phyloP scores from a whole-genome alignment of 768 basidiomycete genomes.

The Lentinula detonsa region DNA sequence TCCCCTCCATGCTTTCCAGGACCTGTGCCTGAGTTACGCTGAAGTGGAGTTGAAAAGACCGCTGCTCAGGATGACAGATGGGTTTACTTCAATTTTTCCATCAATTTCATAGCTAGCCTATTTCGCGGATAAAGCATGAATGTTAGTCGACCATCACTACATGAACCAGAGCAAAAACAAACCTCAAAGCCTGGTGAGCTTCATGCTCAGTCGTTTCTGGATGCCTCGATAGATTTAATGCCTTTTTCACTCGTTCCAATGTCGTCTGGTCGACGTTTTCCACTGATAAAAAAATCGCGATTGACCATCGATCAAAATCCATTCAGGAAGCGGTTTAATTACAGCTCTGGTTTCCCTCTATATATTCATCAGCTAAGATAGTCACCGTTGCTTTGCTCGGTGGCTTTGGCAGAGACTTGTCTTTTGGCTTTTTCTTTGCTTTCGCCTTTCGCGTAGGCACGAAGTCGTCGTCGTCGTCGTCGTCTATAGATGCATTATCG shows the following conservation, averaged over 20 bases:
- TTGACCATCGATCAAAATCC: not conserved
- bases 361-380: not conserved
- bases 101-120: not conserved
- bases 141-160: not conserved
- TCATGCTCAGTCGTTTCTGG: not conserved
- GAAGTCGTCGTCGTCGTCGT: not conserved
- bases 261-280: not conserved
- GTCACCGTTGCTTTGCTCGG: not conserved
- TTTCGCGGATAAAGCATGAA: not conserved
- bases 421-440: not conserved
- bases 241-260: not conserved
- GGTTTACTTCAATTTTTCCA: not conserved
- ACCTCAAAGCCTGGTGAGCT: not conserved
- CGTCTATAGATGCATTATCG: too few species aligned
- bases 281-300: not conserved
- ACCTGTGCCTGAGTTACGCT: slow-evolving; percentile 23
- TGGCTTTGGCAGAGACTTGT: not conserved
- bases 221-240: not conserved
- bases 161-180: not conserved
- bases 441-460: not conserved
- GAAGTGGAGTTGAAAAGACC: not conserved
- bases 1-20: slow-evolving; percentile 15
- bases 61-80: not conserved
- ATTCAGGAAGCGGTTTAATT: not conserved
- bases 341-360: not conserved